Percentiles rank a stretch among this genome's conserved stretches.
These are phyloP conservation scores for Hydnomerulius pinastri DNA, from an alignment of 768 basidiomycete genomes.

Conservation along the genomic window DNA sequence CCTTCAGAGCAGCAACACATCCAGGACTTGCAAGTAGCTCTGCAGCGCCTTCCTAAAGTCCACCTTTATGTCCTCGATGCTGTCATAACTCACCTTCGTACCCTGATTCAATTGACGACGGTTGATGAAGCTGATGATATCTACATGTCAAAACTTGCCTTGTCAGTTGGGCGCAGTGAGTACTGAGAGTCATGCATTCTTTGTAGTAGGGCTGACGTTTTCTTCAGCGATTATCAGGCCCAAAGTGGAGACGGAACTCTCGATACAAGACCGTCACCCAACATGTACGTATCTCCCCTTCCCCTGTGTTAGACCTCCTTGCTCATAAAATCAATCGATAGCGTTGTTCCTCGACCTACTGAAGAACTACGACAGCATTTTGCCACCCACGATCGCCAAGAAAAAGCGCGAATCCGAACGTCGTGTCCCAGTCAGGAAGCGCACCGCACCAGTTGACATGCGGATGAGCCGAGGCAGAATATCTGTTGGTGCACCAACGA, in stretches of 20 bases:
- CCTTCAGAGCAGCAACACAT: slow-evolving; percentile 60
- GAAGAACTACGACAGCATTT: slow-evolving; percentile 67
- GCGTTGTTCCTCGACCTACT: slow-evolving; percentile 87
- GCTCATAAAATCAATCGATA: slow-evolving; percentile 24
- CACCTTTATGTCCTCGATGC: slow-evolving; percentile 81
- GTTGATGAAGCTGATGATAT: slow-evolving; percentile 75
- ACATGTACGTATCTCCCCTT: slow-evolving; percentile 48
- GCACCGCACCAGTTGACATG: slow-evolving; percentile 87
- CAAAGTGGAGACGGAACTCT: slow-evolving; percentile 76
- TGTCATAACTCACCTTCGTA: slow-evolving; percentile 72
- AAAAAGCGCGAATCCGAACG: slow-evolving; percentile 90
- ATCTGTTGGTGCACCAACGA: slow-evolving; percentile 67
- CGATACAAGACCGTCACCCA: slow-evolving; percentile 90
- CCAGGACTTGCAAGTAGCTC: slow-evolving; percentile 57
- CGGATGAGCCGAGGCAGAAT: slow-evolving; percentile 79
- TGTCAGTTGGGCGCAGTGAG: slow-evolving; percentile 86
- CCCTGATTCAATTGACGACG: slow-evolving; percentile 68
- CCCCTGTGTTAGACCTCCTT: background rate
- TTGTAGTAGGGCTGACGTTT: slow-evolving; percentile 2
- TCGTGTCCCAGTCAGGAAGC: slow-evolving; percentile 79
- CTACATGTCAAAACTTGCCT: slow-evolving; percentile 83
- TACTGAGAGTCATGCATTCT: slow-evolving; percentile 7
- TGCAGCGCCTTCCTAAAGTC: slow-evolving; percentile 74
- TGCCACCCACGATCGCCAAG: slow-evolving; percentile 80
- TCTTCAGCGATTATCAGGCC: slow-evolving; percentile 76